These are phyloP conservation scores for Monosporascus sp. DNA, from an alignment of 2,329 filamentous ascomycete genomes.

Conservation along the genomic window DNA sequence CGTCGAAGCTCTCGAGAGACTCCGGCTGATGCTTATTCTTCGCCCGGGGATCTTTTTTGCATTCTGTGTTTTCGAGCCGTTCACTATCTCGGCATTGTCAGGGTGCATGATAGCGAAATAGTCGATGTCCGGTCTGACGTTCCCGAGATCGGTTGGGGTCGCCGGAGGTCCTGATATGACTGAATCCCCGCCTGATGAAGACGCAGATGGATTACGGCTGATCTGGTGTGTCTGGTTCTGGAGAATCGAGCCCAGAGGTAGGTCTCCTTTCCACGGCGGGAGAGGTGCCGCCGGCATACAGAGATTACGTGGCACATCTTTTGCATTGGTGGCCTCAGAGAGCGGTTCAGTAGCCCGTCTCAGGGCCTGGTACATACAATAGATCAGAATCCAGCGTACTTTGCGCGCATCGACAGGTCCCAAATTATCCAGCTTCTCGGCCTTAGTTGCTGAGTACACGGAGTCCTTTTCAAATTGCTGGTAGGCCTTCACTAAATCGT, in stretches of 20 bases:
- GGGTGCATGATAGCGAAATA: slow-evolving; percentile 43
- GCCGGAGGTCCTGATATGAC: slow-evolving; percentile 3
- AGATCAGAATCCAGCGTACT: slow-evolving; percentile 73
- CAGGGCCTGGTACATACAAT: slow-evolving; percentile 68
- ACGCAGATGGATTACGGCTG: slow-evolving; percentile 10
- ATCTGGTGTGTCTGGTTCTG: slow-evolving; percentile 24
- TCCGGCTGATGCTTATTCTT: slow-evolving; percentile 24
- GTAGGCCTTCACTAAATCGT: slow-evolving; percentile 62
- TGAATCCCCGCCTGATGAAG: slow-evolving; percentile 4
- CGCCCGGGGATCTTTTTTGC: slow-evolving; percentile 8
- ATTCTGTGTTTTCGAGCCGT: slow-evolving; percentile 4
- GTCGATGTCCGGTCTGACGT: slow-evolving; percentile 53
- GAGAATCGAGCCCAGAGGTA: slow-evolving; percentile 20
- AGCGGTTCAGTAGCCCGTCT: slow-evolving; percentile 58
- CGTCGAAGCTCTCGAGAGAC: slow-evolving; percentile 22
- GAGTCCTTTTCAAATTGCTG: slow-evolving; percentile 62
- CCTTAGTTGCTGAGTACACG: slow-evolving; percentile 42
- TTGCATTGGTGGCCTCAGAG: slow-evolving; percentile 52
- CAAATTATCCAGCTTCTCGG: slow-evolving; percentile 52
- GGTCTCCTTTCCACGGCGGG: slow-evolving; percentile 41
- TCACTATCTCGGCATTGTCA: slow-evolving; percentile 6
- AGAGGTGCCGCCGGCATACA: slow-evolving; percentile 36
- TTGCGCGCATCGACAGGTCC: slow-evolving; percentile 65
- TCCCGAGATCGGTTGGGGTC: slow-evolving; percentile 15
- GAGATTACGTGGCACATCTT: slow-evolving; percentile 52